Percentiles rank a stretch among this genome's conserved stretches.
phyloP scores from a whole-genome alignment of 352 stramenopile genomes.

The Phytophthora citrophthora region DNA sequence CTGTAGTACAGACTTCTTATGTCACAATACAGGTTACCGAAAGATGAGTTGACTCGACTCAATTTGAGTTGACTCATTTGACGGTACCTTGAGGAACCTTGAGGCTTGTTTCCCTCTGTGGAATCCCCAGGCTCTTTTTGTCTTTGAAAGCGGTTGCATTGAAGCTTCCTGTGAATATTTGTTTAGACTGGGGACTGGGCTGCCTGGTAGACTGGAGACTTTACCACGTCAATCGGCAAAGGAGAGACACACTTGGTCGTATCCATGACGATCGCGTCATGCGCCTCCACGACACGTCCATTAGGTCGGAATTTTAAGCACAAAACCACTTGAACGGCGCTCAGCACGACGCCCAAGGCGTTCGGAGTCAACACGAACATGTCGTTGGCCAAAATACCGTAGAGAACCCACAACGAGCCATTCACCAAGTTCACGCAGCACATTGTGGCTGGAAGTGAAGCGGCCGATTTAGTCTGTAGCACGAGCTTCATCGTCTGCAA shows the following conservation, averaged over 20 bases:
- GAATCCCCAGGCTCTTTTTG: too few relatives aligned
- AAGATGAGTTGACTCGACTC: too few relatives aligned
- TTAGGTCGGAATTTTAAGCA: conserved; percentile 43
- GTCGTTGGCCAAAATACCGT: conserved; percentile 32
- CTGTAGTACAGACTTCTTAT: too few relatives aligned
- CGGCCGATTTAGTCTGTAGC: conserved; percentile 37
- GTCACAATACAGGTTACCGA: too few relatives aligned
- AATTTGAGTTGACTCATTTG: too few relatives aligned
- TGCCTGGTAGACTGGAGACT: conserved; percentile 23
- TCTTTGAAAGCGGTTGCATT: too few relatives aligned
- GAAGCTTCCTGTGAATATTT: not conserved
- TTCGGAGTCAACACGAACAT: conserved; percentile 46
- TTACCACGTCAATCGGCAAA: conserved; percentile 11
- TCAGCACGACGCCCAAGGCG: conserved; percentile 33
- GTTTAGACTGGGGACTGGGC: conserved; percentile 24
- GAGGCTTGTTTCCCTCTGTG: not conserved
- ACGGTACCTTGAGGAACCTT: conserved; percentile 1
- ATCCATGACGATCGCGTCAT: conserved; percentile 1
- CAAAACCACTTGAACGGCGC: conserved; percentile 37
- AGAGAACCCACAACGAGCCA: conserved; percentile 32
- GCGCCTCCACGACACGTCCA: not conserved
- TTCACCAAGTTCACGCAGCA: conserved; percentile 38
- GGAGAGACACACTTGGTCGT: conserved; percentile 19
- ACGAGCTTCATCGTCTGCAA: conserved; percentile 41
- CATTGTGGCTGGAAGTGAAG: conserved; percentile 32